Evolutionary conservation across 2,329 filamentous ascomycete genomes (phyloP), one percentile per base, ranked within the genome.

Genomic region (Pyricularia sp.): DNA sequence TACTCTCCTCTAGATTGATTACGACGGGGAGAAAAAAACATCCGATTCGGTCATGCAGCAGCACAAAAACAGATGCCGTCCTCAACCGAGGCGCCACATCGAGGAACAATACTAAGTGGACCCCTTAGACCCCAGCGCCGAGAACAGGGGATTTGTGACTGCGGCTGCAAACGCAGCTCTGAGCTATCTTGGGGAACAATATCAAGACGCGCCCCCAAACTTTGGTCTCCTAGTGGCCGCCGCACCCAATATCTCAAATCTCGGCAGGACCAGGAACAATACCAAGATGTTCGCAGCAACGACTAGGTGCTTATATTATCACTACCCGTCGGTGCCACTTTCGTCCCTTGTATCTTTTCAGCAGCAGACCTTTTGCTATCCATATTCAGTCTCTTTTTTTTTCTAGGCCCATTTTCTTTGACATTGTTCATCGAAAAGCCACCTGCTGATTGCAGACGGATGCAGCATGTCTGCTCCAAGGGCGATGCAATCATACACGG

Each of bases 101-200:
- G 25, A 63, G 59, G 26, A 63, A 63, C 59, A 63, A 63, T 63
- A 63, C 59, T 63, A 63, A 63, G 59, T 63, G 59, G 59, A 9
- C 42, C 42, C 20, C 20, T 50, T 9, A 42, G 42, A n/a, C 20
- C 42, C 17, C 5, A 10, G 42, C 42, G 17, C 17, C 20, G 17
- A n/a, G 42, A 50, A 3, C 42, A 50, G 42, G 25, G 59, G 14
- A 26, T 63, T 28, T 63, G 10, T 61, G 10, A 28, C 59, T 17
- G 5, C 59, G 25, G 10, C 59, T 28, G 2, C 12, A 12, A 23
- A 28, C 25, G 25, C 59, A 63, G 26, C 20, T 50, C 42, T 23
- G 20, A 63, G 4, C 58, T 4, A 12, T 12, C 14, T 7, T 26
- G 59, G 17, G 25, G 59, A 63, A 63, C 59, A 63, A 63, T 63